These are phyloP conservation scores for Chaetomium olivaceum DNA, from an alignment of 2,329 filamentous ascomycete species.

Conservation along the genomic window DNA sequence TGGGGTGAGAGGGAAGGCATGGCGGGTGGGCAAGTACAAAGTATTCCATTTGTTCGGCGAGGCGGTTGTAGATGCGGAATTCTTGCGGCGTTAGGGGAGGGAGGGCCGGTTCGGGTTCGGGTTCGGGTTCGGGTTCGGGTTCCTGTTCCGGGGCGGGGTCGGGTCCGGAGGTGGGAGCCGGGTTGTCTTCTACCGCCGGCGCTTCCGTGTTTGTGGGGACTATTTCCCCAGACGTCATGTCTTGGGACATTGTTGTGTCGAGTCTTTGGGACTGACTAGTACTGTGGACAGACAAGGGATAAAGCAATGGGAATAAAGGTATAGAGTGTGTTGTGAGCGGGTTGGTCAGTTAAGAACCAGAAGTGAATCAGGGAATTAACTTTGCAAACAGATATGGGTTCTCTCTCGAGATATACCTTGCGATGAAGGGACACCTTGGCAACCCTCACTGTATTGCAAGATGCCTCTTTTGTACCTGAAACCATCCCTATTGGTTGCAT, in stretches of 20 bases:
- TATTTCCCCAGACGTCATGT: neutral
- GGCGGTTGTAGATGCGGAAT: conserved; percentile 69
- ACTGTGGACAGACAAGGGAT: neutral
- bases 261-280: neutral
- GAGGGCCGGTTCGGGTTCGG: conserved; percentile 36
- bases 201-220: neutral
- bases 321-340: neutral
- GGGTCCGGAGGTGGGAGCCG: neutral
- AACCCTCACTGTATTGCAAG: neutral
- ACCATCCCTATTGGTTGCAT: conserved; percentile 10
- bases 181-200: neutral
- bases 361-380: neutral
- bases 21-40: conserved; percentile 47
- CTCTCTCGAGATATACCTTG: neutral
- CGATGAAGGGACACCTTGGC: neutral
- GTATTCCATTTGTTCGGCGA: conserved; percentile 73
- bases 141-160: neutral
- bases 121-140: conserved; percentile 22
- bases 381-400: neutral
- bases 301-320: neutral
- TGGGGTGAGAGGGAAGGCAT: neutral
- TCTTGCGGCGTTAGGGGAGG: conserved; percentile 67
- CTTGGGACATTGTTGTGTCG: neutral
- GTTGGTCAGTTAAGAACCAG: neutral
- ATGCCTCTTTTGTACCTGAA: neutral